Percentiles rank a stretch among this genome's conserved stretches.
phyloP scores from a whole-genome alignment of 1,284 basidiomycete species.

The Ceratobasidium sp. region DNA sequence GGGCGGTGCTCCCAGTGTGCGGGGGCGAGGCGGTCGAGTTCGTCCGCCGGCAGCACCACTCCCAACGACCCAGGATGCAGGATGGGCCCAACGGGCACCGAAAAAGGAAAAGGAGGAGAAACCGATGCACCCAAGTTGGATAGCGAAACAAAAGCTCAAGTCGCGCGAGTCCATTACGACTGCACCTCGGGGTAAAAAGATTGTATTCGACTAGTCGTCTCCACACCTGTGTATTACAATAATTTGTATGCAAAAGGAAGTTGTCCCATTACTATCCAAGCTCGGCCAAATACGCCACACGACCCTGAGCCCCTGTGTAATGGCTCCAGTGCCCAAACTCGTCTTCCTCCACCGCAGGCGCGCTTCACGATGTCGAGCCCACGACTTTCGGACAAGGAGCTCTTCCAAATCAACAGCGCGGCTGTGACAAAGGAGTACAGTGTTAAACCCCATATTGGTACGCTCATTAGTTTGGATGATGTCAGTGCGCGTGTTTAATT shows the following conservation, averaged over 20 bases:
- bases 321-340: conserved; percentile 24
- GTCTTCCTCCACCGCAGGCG: conserved; percentile 21
- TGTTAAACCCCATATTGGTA: conserved; percentile 90
- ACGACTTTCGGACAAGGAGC: conserved; percentile 63
- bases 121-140: conserved; percentile 89
- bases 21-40: conserved; percentile 16
- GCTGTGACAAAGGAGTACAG: conserved; percentile 85
- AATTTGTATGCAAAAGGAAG: neutral
- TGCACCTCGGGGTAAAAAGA: conserved; percentile 53
- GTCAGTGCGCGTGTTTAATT: conserved; percentile 28
- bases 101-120: conserved; percentile 48
- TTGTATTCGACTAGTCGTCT: conserved; percentile 53
- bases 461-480: conserved; percentile 45
- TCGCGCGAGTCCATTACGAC: conserved; percentile 53
- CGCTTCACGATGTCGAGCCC: conserved; percentile 41
- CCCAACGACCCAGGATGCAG: conserved; percentile 41
- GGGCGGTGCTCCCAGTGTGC: neutral
- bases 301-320: conserved; percentile 7
- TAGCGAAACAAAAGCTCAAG: conserved; percentile 81
- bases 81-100: conserved; percentile 42
- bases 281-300: conserved; percentile 20
- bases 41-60: conserved; percentile 6
- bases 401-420: conserved; percentile 84
- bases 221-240: conserved; percentile 1
- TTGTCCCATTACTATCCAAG: neutral